Base-by-base conservation (phyloP, 345 rosid species). In the Litchi chinensis region DNA sequence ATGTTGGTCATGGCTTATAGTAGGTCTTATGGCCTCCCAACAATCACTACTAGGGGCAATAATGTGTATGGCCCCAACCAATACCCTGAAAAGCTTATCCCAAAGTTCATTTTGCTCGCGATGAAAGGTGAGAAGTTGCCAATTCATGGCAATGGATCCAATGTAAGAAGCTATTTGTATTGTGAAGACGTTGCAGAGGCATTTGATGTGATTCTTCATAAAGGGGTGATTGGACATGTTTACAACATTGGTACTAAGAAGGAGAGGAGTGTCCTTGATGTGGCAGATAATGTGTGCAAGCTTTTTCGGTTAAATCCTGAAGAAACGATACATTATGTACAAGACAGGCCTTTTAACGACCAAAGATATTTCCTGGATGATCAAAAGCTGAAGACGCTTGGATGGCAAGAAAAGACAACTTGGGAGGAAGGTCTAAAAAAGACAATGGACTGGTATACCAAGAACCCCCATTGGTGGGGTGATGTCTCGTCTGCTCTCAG, bases 1-100 rank as follows among this genome's bases (percentile, higher is more conserved):
- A 90, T 90, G 93, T 73, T 90, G 19, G 93, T 88, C 39, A 88
- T 90, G 93, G 93, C 92, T 77, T 90, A 90, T 65, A 88, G 84
- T 62, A 78, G 91, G 76, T 87, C 93, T 5, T 89, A 89, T 79
- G 90, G 92, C 8, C 83, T 90, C 7, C 91, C 92, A 0, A 85
- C 82, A 56, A 90, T 90, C 41, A 89, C 93, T 1, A 89, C 90
- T 13, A 84, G 93, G 48, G 93, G 93, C 32, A 90, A 90, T 44
- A 90, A 87, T 82, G 93, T 90, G 22, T 90, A 91, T 57, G 94
- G 94, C 0, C 92, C 94, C 26, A 87, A 89, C 43, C 94, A 91
- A 68, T 89, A 81, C 76, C 94, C 91, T 1, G 92, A 91, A 40
- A 91, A 91, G 70, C 85, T 91, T 19, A 89, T 91, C 76, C 94